These are phyloP conservation scores for Guyanaporus albipodus DNA, from an alignment of 768 basidiomycete genomes.

Conservation along the genomic window DNA sequence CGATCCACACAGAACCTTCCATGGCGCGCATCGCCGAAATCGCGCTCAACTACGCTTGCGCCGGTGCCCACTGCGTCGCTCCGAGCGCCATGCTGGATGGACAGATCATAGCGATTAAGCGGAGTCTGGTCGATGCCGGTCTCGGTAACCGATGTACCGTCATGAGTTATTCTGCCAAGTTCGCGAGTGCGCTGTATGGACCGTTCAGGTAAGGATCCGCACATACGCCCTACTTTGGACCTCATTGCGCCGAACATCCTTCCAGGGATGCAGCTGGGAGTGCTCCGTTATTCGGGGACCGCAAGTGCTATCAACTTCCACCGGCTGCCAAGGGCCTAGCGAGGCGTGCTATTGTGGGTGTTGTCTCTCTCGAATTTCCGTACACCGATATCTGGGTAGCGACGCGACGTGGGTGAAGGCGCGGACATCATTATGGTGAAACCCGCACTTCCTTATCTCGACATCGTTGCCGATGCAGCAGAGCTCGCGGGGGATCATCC, in stretches of 20 bases:
- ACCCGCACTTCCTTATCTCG: constrained; percentile 92
- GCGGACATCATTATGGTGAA: constrained; percentile 99
- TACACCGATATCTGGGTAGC: constrained; percentile 39
- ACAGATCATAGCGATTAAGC: constrained; percentile 85
- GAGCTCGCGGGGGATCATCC: constrained; percentile 81
- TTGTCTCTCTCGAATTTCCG: not conserved
- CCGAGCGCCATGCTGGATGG: constrained; percentile 99
- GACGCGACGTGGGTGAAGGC: constrained; percentile 85
- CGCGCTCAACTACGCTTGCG: constrained; percentile 85
- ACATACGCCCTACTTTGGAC: not conserved
- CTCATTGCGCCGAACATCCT: not conserved
- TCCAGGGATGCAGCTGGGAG: constrained; percentile 94
- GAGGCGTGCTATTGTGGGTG: constrained; percentile 82
- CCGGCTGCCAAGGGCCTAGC: constrained; percentile 86
- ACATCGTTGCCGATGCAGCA: constrained; percentile 88
- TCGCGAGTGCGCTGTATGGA: constrained; percentile 91
- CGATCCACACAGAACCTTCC: constrained; percentile 73
- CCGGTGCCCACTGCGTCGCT: constrained; percentile 97
- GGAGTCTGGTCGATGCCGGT: constrained; percentile 75
- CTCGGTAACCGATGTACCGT: constrained; percentile 85
- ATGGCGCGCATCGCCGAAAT: constrained; percentile 90
- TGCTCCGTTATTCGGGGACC: constrained; percentile 89
- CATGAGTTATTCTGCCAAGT: constrained; percentile 98
- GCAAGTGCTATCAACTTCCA: constrained; percentile 98
- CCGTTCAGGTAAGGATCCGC: constrained; percentile 73